These are phyloP conservation scores for Breynia disticha DNA, from an alignment of 441 rosid species.

Conservation along the genomic window DNA sequence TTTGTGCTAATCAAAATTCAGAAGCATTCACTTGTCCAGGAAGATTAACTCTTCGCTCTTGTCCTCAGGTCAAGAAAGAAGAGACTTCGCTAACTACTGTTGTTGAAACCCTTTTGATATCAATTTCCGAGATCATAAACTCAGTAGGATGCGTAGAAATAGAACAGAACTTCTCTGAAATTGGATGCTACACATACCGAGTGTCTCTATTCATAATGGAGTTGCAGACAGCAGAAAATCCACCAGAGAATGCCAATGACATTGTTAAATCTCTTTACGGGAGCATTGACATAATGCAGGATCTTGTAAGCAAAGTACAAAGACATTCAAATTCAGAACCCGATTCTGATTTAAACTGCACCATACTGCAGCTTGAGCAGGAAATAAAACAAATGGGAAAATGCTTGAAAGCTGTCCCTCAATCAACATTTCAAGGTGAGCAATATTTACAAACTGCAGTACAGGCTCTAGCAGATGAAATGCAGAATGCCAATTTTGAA, in stretches of 20 bases:
- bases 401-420: conserved; percentile 54
- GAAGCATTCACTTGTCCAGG: too few species aligned
- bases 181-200: conserved; percentile 61
- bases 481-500: conserved; percentile 39
- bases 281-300: conserved; percentile 34
- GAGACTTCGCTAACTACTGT: conserved; percentile 19
- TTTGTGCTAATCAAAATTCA: too few species aligned
- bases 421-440: conserved; percentile 38
- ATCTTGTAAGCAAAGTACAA: conserved; percentile 29
- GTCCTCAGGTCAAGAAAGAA: conserved; percentile 33
- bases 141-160: conserved; percentile 26
- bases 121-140: conserved; percentile 43
- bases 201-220: conserved; percentile 56
- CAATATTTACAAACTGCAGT: conserved; percentile 49
- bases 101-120: conserved; percentile 35
- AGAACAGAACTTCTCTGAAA: conserved; percentile 38
- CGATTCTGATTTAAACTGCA: conserved; percentile 32
- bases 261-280: conserved; percentile 41
- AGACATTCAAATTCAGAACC: conserved; percentile 16
- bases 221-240: conserved; percentile 36
- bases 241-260: conserved; percentile 31
- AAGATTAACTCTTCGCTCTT: too few species aligned
- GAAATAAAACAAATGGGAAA: conserved; percentile 45
- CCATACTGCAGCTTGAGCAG: conserved; percentile 34
- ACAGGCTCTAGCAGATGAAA: conserved; percentile 53